phyloP scores from a whole-genome alignment of 805 yeast genomes.

The Nakazawaea populi region DNA sequence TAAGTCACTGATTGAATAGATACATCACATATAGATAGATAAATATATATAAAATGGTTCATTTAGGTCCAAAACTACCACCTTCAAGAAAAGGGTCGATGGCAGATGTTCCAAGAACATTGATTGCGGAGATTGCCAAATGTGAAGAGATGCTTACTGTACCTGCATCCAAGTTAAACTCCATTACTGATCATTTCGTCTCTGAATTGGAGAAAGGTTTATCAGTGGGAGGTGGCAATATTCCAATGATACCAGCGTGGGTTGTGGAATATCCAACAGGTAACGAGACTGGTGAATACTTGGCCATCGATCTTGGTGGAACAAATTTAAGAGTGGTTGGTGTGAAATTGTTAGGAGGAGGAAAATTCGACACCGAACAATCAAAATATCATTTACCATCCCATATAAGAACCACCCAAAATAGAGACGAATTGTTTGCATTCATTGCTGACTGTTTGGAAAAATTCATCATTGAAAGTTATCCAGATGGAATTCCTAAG shows the following conservation, averaged over 20 bases:
- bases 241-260: constrained; percentile 60
- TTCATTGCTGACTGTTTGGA: constrained; percentile 85
- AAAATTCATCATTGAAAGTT: constrained; percentile 58
- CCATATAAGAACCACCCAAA: constrained; percentile 69
- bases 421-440: constrained; percentile 72
- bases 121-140: constrained; percentile 31
- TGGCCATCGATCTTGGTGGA: constrained; percentile 60
- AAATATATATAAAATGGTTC: constrained; percentile 30
- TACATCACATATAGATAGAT: neutral
- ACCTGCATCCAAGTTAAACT: constrained; percentile 32
- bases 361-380: constrained; percentile 83
- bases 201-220: constrained; percentile 48
- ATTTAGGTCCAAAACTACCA: constrained; percentile 43
- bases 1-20: neutral
- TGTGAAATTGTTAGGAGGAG: constrained; percentile 56
- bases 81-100: constrained; percentile 31
- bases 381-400: constrained; percentile 80
- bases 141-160: constrained; percentile 37
- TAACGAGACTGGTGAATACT: constrained; percentile 49
- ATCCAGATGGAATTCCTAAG: constrained; percentile 60
- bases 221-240: constrained; percentile 47
- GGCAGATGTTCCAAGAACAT: constrained; percentile 33
- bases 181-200: constrained; percentile 43
- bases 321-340: constrained; percentile 56
- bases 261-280: constrained; percentile 56